phyloP scores from a whole-genome alignment of 1,139 yeast species.

The Sugiyamaella neomexicana region DNA sequence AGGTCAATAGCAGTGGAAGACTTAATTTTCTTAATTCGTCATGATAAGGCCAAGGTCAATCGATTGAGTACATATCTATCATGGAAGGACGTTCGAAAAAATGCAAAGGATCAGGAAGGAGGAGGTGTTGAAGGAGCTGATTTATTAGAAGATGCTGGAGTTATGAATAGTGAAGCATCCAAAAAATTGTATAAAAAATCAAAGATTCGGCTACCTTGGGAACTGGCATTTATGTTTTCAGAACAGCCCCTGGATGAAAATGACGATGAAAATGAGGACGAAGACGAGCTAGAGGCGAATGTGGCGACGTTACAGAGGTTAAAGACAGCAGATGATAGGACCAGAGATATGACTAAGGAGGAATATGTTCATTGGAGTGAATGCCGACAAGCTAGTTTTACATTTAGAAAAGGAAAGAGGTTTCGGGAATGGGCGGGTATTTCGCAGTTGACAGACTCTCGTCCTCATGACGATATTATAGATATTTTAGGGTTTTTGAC shows the following conservation, averaged over 20 bases:
- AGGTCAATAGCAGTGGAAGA: constrained; percentile 90
- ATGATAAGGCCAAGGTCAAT: constrained; percentile 92
- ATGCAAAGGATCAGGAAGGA: constrained; percentile 92
- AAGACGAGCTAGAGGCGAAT: constrained; percentile 86
- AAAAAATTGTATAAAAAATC: constrained; percentile 73
- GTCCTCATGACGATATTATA: constrained; percentile 94
- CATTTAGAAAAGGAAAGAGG: constrained; percentile 87
- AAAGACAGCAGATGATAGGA: constrained; percentile 91
- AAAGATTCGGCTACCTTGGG: constrained; percentile 92
- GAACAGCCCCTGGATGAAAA: constrained; percentile 86
- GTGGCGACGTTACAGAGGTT: constrained; percentile 82
- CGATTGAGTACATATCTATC: constrained; percentile 85
- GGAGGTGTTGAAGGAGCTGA: constrained; percentile 70
- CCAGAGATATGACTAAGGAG: constrained; percentile 89
- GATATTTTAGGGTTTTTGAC: constrained; percentile 94
- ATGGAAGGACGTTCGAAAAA: constrained; percentile 97
- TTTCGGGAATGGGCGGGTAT: constrained; percentile 97
- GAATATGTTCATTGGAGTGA: constrained; percentile 99
- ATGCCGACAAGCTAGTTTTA: constrained; percentile 95
- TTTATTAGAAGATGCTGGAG: constrained; percentile 49
- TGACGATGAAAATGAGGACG: constrained; percentile 72
- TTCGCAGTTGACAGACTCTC: constrained; percentile 76
- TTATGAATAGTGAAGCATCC: constrained; percentile 44
- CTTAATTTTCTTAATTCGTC: constrained; percentile 85
- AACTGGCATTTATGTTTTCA: constrained; percentile 85